Conservation (phyloP, 305 asterid species). For the Solanum chacoense region DNA sequence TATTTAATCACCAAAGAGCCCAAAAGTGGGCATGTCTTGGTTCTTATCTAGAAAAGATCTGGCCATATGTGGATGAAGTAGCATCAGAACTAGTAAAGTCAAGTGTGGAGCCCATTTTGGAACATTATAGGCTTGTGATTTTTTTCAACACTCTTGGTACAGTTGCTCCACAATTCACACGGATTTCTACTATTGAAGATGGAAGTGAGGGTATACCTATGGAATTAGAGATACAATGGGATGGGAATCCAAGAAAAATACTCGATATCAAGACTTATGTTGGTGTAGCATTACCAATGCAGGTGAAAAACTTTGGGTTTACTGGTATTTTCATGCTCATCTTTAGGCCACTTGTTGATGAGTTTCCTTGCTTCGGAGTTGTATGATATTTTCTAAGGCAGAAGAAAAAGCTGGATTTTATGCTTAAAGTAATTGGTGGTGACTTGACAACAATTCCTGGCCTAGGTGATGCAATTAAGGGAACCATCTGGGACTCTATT, state of each 20-base stretch:
- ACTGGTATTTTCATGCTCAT: constrained; percentile 72
- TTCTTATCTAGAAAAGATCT: not conserved
- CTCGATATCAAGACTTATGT: not conserved
- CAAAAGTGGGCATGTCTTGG: not conserved
- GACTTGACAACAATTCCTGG: constrained; percentile 76
- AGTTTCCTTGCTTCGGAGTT: constrained; percentile 83
- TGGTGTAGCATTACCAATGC: not conserved
- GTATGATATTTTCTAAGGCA: constrained; percentile 59
- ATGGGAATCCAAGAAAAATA: not conserved
- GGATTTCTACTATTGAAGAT: constrained; percentile 27
- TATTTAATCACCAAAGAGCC: no score
- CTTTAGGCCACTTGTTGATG: constrained; percentile 71
- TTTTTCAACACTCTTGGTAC: constrained; percentile 86
- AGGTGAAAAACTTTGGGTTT: constrained; percentile 65
- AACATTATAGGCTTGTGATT: constrained; percentile 62
- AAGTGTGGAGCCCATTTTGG: constrained; percentile 72
- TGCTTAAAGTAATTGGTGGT: constrained; percentile 77
- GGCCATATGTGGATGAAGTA: not conserved
- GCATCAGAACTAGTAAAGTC: constrained; percentile 66
- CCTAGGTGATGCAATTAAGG: constrained; percentile 48
- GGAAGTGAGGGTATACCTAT: not conserved
- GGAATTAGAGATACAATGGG: not conserved
- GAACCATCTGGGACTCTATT: no score
- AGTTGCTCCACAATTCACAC: constrained; percentile 80
- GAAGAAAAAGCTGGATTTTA: constrained; percentile 66